phyloP scores from a whole-genome alignment of 2,329 filamentous ascomycete species.

The Botrytis paeoniae region DNA sequence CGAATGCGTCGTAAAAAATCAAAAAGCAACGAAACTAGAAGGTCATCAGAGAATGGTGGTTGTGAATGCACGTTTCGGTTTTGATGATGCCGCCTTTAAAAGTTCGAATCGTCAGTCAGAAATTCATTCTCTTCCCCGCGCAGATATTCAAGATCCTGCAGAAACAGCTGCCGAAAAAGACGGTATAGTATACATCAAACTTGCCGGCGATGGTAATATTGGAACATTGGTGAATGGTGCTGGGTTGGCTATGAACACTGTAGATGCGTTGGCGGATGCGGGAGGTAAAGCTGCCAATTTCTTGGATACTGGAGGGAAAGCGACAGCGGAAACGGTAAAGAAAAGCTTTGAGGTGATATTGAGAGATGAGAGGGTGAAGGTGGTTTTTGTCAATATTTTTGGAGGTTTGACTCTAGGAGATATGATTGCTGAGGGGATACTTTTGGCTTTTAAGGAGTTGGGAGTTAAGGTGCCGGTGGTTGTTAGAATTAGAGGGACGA shows the following conservation, averaged over 20 bases:
- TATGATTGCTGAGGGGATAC: slow-evolving; percentile 75
- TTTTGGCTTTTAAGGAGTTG: slow-evolving; percentile 69
- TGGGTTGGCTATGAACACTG: slow-evolving; percentile 86
- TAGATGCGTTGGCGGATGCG: slow-evolving; percentile 69
- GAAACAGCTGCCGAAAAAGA: slow-evolving; percentile 63
- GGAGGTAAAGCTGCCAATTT: slow-evolving; percentile 77
- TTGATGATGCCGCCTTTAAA: slow-evolving; percentile 68
- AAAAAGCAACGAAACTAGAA: too few species aligned
- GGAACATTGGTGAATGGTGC: slow-evolving; percentile 88
- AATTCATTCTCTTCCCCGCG: slow-evolving; percentile 56
- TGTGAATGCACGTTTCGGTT: slow-evolving; percentile 56
- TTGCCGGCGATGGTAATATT: slow-evolving; percentile 57
- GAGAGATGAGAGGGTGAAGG: slow-evolving; percentile 66
- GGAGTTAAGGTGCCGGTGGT: slow-evolving; percentile 68
- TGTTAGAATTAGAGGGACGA: slow-evolving; percentile 73
- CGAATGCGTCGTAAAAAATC: slow-evolving; percentile 47
- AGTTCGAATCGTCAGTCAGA: slow-evolving; percentile 59
- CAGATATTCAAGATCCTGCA: slow-evolving; percentile 48
- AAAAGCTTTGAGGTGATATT: slow-evolving; percentile 72
- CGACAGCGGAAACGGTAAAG: slow-evolving; percentile 77
- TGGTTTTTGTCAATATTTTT: slow-evolving; percentile 71
- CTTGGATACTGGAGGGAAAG: slow-evolving; percentile 85
- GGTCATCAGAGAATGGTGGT: slow-evolving; percentile 45
- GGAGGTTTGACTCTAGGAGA: slow-evolving; percentile 62
- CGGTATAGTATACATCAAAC: slow-evolving; percentile 77